phyloP scores from a whole-genome alignment of 179 eudicot genomes.

The Heliamphora pulchella region DNA sequence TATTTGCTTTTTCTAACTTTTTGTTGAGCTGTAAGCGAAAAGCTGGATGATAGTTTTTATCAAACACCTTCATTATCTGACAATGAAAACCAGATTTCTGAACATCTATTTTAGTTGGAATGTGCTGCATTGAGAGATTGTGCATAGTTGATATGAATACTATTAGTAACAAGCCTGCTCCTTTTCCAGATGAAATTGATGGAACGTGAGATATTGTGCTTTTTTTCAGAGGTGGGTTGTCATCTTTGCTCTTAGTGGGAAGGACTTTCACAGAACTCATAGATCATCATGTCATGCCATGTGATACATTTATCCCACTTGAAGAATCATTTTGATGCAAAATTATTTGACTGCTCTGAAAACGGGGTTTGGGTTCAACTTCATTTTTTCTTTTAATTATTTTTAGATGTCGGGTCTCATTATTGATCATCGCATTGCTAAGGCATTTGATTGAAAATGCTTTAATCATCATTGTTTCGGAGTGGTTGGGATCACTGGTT shows the following conservation, averaged over 20 bases:
- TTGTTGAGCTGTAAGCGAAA: too few relatives aligned
- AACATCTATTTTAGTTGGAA: constrained; percentile 1
- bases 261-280: constrained; percentile 8
- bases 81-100: background rate
- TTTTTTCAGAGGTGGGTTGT: constrained; percentile 42
- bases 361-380: constrained; percentile 8
- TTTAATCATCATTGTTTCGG: background rate
- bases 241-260: constrained; percentile 20
- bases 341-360: background rate
- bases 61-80: background rate
- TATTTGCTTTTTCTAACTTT: too few relatives aligned
- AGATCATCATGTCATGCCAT: background rate
- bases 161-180: constrained; percentile 50
- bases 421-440: background rate
- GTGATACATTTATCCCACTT: background rate
- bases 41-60: too few relatives aligned
- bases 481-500: constrained; percentile 7
- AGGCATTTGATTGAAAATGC: background rate
- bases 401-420: background rate
- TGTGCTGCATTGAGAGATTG: constrained; percentile 12
- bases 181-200: constrained; percentile 86
- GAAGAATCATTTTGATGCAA: background rate
- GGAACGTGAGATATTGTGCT: constrained; percentile 69
- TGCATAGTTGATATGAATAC: constrained; percentile 18
- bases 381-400: constrained; percentile 2